Conservation (phyloP, 2,329 filamentous ascomycete species). For the Dothistroma septosporum region DNA sequence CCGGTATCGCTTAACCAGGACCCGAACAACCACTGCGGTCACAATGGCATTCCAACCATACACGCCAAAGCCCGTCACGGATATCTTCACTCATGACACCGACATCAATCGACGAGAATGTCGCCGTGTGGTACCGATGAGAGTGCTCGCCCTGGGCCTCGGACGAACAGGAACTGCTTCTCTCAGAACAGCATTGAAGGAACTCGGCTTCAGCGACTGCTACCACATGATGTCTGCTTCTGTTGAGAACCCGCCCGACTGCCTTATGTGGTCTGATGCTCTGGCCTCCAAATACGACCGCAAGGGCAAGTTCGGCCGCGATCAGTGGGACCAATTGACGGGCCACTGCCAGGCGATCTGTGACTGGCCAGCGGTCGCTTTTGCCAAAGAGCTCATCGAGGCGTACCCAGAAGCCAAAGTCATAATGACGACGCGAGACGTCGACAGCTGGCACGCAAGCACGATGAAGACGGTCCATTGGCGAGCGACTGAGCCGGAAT, state of each 20-base stretch:
- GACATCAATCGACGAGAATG: conserved; percentile 64
- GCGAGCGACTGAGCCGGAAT: conserved; percentile 61
- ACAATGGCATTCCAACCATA: conserved; percentile 40
- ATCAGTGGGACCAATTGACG: conserved; percentile 66
- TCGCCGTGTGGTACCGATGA: conserved; percentile 65
- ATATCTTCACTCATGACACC: conserved; percentile 61
- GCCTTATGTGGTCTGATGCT: conserved; percentile 67
- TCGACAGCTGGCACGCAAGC: conserved; percentile 60
- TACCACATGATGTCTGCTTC: conserved; percentile 72
- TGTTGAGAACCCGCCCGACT: conserved; percentile 64
- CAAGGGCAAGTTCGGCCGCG: conserved; percentile 58
- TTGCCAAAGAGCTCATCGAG: conserved; percentile 65
- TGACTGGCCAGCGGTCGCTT: conserved; percentile 65
- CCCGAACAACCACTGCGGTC: neutral
- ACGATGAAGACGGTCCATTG: conserved; percentile 66
- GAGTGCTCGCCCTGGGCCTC: conserved; percentile 65
- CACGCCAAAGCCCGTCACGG: conserved; percentile 51
- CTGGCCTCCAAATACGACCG: conserved; percentile 60
- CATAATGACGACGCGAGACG: conserved; percentile 62
- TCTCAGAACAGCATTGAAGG: conserved; percentile 61
- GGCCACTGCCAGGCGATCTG: conserved; percentile 63
- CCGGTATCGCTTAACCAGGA: neutral
- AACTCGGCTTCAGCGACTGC: conserved; percentile 63
- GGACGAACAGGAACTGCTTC: conserved; percentile 68
- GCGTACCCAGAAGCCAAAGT: conserved; percentile 71